These are phyloP conservation scores for Boehmeria nivea DNA, from an alignment of 306 rosid genomes.

Conservation along the genomic window DNA sequence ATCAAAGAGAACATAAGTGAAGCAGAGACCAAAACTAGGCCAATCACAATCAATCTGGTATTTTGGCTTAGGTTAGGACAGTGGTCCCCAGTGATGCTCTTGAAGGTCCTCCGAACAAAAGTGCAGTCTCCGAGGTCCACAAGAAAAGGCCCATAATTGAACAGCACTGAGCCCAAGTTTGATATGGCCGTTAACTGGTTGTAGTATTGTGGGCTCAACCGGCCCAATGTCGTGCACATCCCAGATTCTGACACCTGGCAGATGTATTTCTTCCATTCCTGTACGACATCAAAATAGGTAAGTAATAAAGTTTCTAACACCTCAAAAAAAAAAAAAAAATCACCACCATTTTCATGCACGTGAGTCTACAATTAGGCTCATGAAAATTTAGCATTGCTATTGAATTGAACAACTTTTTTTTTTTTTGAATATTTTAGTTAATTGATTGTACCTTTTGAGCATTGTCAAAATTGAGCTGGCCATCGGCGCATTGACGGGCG, in stretches of 20 bases:
- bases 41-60: conserved; percentile 22
- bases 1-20: conserved; percentile 34
- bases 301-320: not conserved
- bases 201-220: conserved; percentile 35
- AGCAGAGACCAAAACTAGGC: conserved; percentile 30
- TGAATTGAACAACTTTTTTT: not conserved
- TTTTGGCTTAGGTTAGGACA: conserved; percentile 24
- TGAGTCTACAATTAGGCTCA: too few species aligned
- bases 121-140: conserved; percentile 36
- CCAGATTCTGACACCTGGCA: conserved; percentile 28
- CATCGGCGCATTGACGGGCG: conserved; percentile 25
- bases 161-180: conserved; percentile 29
- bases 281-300: not conserved
- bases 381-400: too few species aligned
- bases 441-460: conserved; percentile 25
- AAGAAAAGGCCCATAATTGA: conserved; percentile 29
- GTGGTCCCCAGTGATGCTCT: conserved; percentile 15
- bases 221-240: conserved; percentile 31
- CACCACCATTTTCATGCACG: too few species aligned
- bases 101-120: conserved; percentile 32
- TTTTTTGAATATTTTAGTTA: not conserved
- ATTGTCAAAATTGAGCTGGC: conserved; percentile 24
- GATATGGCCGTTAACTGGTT: conserved; percentile 25
- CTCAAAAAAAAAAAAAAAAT: too few species aligned
- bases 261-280: conserved; percentile 35